Evolutionary conservation across 495 filamentous ascomycete species (phyloP).

Genomic region (Aspergillus nidulans): DNA sequence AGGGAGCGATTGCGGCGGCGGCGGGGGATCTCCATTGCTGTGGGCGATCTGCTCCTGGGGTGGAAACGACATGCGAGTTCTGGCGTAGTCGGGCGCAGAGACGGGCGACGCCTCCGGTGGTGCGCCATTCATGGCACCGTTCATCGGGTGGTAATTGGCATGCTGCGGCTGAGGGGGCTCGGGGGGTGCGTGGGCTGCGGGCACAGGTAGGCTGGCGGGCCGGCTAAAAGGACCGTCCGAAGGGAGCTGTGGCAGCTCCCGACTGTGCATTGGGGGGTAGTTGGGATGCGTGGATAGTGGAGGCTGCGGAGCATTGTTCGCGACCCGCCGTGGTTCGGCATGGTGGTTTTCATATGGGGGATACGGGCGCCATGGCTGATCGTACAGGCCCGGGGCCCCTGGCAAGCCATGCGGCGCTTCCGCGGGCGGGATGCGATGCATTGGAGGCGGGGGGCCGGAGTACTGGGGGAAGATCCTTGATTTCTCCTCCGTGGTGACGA

Average conservation of each 20-base stretch:
- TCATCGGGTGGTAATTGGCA: conserved; percentile 31
- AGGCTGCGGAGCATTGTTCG: conserved; percentile 26
- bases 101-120: conserved; percentile 34
- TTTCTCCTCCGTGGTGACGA: conserved; percentile 22
- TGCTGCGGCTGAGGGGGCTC: conserved; percentile 26
- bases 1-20: conserved; percentile 21
- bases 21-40: conserved; percentile 25
- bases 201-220: conserved; percentile 29
- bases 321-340: conserved; percentile 31
- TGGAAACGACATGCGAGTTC: conserved; percentile 31
- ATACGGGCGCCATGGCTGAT: conserved; percentile 34
- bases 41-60: conserved; percentile 22
- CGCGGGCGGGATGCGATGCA: conserved; percentile 34
- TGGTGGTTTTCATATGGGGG: conserved; percentile 29
- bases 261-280: conserved; percentile 31
- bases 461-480: conserved; percentile 12
- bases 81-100: conserved; percentile 35
- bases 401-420: conserved; percentile 27
- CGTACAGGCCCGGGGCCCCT: conserved; percentile 27
- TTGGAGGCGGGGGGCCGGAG: conserved; percentile 18
- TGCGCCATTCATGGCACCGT: conserved; percentile 16
- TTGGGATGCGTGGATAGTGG: conserved; percentile 27
- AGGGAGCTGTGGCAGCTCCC: conserved; percentile 40
- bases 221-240: conserved; percentile 35
- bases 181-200: conserved; percentile 25